Conservation (phyloP, 371 early-diverging fungal species). For the Conidiobolus incongruus region DNA sequence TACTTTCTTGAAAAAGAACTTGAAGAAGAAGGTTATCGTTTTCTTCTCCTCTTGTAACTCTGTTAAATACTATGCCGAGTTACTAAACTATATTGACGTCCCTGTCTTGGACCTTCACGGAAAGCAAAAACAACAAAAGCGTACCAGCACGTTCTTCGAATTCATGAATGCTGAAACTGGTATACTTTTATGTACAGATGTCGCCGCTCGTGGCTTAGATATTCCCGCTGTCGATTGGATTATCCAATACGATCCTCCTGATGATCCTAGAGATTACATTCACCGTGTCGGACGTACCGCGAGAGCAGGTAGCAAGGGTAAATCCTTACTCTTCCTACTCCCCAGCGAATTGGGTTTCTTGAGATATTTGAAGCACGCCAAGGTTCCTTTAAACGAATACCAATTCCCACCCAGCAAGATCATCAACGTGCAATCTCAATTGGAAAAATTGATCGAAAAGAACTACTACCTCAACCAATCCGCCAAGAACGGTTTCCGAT, state of each 20-base stretch:
- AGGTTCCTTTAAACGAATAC: slow-evolving; percentile 94
- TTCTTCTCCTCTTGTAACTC: slow-evolving; percentile 90
- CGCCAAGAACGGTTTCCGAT: slow-evolving; percentile 92
- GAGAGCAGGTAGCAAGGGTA: slow-evolving; percentile 78
- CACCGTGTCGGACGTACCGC: slow-evolving; percentile 98
- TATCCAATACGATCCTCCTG: slow-evolving; percentile 97
- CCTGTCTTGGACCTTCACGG: slow-evolving; percentile 91
- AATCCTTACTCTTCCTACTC: slow-evolving; percentile 81
- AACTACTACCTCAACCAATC: slow-evolving; percentile 96
- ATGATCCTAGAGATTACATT: slow-evolving; percentile 94
- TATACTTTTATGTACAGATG: slow-evolving; percentile 90
- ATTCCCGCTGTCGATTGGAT: slow-evolving; percentile 97
- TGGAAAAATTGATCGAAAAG: slow-evolving; percentile 88
- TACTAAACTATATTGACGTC: slow-evolving; percentile 91
- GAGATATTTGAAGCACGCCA: slow-evolving; percentile 89
- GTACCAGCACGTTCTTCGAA: slow-evolving; percentile 89
- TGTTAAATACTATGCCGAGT: slow-evolving; percentile 86
- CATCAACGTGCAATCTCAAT: slow-evolving; percentile 84
- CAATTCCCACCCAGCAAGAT: slow-evolving; percentile 87
- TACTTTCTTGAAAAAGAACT: slow-evolving; percentile 83
- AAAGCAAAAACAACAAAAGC: slow-evolving; percentile 85
- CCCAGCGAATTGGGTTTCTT: slow-evolving; percentile 91
- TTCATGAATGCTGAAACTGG: slow-evolving; percentile 79
- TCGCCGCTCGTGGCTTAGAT: slow-evolving; percentile 96
- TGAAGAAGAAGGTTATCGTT: slow-evolving; percentile 89